These are phyloP conservation scores for Xylogone sp. DNA, from an alignment of 2,329 filamentous ascomycete genomes.

Conservation along the genomic window DNA sequence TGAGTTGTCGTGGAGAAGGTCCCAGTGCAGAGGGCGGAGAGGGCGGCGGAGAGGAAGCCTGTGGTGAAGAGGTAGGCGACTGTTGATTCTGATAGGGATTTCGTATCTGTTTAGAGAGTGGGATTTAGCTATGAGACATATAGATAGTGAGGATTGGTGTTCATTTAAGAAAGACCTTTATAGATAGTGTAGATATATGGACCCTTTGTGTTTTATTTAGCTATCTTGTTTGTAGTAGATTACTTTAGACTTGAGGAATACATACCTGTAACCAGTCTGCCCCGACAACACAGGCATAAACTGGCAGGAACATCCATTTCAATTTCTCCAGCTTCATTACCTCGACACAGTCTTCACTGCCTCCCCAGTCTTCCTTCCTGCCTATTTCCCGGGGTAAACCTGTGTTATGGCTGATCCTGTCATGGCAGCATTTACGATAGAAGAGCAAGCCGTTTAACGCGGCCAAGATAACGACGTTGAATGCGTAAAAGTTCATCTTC, in stretches of 20 bases:
- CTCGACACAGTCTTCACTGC: conserved; percentile 4
- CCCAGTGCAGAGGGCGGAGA: conserved; percentile 21
- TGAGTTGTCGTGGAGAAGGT: conserved; percentile 20
- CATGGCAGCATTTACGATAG: conserved; percentile 6
- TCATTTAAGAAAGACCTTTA: no score
- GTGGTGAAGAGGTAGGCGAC: conserved; percentile 19
- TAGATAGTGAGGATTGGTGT: no score
- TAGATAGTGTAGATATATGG: conserved; percentile 25
- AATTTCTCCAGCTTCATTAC: conserved; percentile 11
- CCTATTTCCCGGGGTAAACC: neutral
- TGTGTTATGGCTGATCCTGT: neutral
- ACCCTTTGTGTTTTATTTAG: conserved; percentile 6
- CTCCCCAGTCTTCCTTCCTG: neutral
- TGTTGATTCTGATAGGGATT: conserved; percentile 19
- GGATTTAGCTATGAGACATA: neutral
- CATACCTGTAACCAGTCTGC: conserved; percentile 48
- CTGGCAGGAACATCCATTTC: conserved; percentile 33
- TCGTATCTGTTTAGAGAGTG: conserved; percentile 11
- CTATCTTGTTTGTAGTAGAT: conserved; percentile 43
- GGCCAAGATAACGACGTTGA: conserved; percentile 14
- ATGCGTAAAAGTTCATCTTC: conserved; percentile 16
- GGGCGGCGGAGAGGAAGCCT: conserved; percentile 19
- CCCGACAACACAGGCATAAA: conserved; percentile 46
- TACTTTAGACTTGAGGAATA: conserved; percentile 16
- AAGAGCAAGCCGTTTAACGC: conserved; percentile 11